A percentile compares a stretch with the other conserved stretches of the same genome.
These are phyloP conservation scores for Aspergillus funiculosus DNA, from an alignment of 495 filamentous ascomycete species.

Conservation along the genomic window DNA sequence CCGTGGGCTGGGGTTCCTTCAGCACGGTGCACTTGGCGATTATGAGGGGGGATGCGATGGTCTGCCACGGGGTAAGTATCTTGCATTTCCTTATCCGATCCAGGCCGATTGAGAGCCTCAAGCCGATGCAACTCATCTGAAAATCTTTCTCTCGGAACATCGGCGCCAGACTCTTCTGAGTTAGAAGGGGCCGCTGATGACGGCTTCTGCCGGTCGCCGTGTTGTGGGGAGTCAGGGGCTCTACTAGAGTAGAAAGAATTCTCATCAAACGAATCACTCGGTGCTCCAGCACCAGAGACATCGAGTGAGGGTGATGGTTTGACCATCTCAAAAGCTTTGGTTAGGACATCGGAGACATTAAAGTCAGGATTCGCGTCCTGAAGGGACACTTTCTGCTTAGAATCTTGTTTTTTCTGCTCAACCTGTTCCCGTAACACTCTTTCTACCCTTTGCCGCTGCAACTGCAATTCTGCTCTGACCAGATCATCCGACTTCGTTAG, in stretches of 20 bases:
- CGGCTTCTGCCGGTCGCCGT: conserved; percentile 26
- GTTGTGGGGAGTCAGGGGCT: conserved; percentile 46
- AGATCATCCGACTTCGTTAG: conserved; percentile 79
- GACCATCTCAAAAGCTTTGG: conserved; percentile 65
- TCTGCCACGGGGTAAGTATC: conserved; percentile 45
- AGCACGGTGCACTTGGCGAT: conserved; percentile 25
- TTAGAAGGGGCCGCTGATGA: conserved; percentile 27
- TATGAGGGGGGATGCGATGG: conserved; percentile 27
- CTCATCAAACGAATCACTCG: conserved; percentile 79
- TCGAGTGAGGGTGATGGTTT: conserved; percentile 53
- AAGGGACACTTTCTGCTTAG: conserved; percentile 47
- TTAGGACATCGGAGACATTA: conserved; percentile 68
- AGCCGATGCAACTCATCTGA: conserved; percentile 46
- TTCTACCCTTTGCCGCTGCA: conserved; percentile 78
- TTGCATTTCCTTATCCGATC: conserved; percentile 44
- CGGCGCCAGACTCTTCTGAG: conserved; percentile 22
- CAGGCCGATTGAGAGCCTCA: conserved; percentile 41
- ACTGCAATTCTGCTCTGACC: conserved; percentile 72
- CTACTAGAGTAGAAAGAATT: conserved; percentile 94
- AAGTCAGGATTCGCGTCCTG: conserved; percentile 62
- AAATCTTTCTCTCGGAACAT: conserved; percentile 27
- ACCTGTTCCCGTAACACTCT: conserved; percentile 66
- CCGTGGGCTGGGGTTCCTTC: conserved; percentile 19
- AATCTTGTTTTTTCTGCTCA: conserved; percentile 56
- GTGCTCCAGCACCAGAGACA: conserved; percentile 47